A percentile compares a stretch with the other conserved stretches of the same genome.
These are phyloP conservation scores for Sphaerulina musiva DNA, from an alignment of 2,329 filamentous ascomycete genomes.

Conservation along the genomic window DNA sequence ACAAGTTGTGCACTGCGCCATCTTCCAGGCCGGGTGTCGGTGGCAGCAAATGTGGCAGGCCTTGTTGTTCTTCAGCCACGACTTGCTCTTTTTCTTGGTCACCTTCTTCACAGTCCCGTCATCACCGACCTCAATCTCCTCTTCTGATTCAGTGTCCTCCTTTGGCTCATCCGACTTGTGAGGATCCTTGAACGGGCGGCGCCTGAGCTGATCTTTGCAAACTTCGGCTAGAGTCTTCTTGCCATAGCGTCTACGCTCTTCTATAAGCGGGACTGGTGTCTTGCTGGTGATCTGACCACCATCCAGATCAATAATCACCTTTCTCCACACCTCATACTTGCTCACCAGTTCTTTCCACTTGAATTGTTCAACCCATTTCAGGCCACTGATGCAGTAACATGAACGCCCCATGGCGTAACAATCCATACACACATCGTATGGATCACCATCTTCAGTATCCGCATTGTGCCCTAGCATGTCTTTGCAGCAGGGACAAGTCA, in stretches of 20 bases:
- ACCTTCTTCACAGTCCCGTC: constrained; percentile 59
- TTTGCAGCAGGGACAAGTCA: constrained; percentile 83
- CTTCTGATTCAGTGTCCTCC: constrained; percentile 43
- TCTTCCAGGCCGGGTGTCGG: constrained; percentile 74
- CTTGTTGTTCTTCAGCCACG: constrained; percentile 45
- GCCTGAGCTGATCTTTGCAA: constrained; percentile 80
- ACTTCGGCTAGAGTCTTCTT: constrained; percentile 83
- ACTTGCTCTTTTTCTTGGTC: constrained; percentile 52
- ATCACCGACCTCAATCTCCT: constrained; percentile 57
- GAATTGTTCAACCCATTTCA: constrained; percentile 92
- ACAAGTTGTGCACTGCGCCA: constrained; percentile 74
- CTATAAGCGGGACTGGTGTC: constrained; percentile 64
- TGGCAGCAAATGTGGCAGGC: constrained; percentile 78
- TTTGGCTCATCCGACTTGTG: constrained; percentile 51
- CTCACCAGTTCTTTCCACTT: constrained; percentile 69
- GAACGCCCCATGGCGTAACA: constrained; percentile 97
- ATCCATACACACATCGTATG: constrained; percentile 96
- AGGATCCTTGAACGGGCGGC: constrained; percentile 76
- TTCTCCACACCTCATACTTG: constrained; percentile 77
- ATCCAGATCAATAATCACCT: constrained; percentile 67
- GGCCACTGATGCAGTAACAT: constrained; percentile 76
- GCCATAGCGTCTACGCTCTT: constrained; percentile 59
- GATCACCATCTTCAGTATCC: constrained; percentile 60
- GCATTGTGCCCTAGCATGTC: constrained; percentile 55
- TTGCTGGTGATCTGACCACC: constrained; percentile 54